Conservation (phyloP, 441 rosid genomes). For the Adansonia grandidieri region DNA sequence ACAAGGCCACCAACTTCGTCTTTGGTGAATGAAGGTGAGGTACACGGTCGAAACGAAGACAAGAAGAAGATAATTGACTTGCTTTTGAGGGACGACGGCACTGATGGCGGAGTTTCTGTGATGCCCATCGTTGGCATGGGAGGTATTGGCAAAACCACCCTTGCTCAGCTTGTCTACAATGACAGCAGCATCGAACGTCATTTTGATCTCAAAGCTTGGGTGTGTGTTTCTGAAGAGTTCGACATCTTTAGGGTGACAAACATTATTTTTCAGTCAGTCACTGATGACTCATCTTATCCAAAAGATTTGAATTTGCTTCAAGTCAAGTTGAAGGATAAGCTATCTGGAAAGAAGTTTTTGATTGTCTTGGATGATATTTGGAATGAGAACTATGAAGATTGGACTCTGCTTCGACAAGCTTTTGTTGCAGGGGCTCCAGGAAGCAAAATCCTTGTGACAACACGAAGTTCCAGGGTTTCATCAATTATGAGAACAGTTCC, state of each 20-base stretch:
- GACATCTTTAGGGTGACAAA: not conserved
- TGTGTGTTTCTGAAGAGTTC: not conserved
- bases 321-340: no score
- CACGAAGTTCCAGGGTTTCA: no score
- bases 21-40: not conserved
- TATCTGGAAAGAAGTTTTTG: no score
- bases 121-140: conserved; percentile 8
- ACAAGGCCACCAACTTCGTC: no score
- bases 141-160: not conserved
- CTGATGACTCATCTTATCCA: not conserved
- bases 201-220: conserved; percentile 1
- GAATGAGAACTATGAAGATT: not conserved
- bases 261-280: not conserved
- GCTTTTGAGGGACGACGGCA: not conserved
- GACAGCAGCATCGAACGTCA: not conserved
- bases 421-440: not conserved
- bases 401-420: not conserved
- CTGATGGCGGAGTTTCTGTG: not conserved
- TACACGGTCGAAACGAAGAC: not conserved
- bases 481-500: no score
- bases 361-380: not conserved
- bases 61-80: not conserved
- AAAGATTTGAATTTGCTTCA: not conserved
- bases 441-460: no score
- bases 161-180: not conserved